Base-by-base conservation (phyloP, 495 filamentous ascomycete species). In the Podospora comata region DNA sequence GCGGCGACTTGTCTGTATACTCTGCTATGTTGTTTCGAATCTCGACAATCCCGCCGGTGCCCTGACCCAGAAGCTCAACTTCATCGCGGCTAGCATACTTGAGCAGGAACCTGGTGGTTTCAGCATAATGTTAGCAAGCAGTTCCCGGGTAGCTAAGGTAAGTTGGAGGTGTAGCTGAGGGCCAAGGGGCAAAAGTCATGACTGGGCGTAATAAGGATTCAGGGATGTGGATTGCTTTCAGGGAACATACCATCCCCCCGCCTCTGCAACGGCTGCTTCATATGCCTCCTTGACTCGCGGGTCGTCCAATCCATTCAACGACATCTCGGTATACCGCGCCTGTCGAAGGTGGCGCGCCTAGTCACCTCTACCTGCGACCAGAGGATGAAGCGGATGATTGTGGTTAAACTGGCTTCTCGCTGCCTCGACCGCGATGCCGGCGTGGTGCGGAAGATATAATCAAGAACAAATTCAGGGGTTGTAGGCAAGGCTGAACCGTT, bases 291-390 rank as follows among this genome's bases (percentile, higher is more conserved):
- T 85, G 75, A 99, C 84, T 71, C 85, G 85, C 72, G 86, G 82
- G 83, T 87, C 85, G 82, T 98, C 95, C 83, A 99, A 84, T 71
- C 95, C 95, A 90, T 98, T 97, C 80, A 99, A 85, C 85, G 95
- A 98, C 95, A 99, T 99, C 65, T 72, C 79, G 68, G 70, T 55
- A 28, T 70, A 65, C 32, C 65, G 59, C 30, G 61, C 54, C 54
- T 39, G 69, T 57, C 55, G 65, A 67, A 58, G 54, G 60, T 67
- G 60, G 53, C 54, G 34, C 11, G 54, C 30, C n/a, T 60, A 13
- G 55, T 61, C 19, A 5, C 62, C 54, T 71, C 39, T 67, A 54
- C 64, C 66, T 65, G 69, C 63, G 65, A 71, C 70, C 39, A 62
- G 62, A 67, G 68, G 72, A 18, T 73, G 67, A 67, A 66, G 55